Base-by-base conservation (phyloP, 2,329 filamentous ascomycete genomes). In the Aspergillus uvarum region DNA sequence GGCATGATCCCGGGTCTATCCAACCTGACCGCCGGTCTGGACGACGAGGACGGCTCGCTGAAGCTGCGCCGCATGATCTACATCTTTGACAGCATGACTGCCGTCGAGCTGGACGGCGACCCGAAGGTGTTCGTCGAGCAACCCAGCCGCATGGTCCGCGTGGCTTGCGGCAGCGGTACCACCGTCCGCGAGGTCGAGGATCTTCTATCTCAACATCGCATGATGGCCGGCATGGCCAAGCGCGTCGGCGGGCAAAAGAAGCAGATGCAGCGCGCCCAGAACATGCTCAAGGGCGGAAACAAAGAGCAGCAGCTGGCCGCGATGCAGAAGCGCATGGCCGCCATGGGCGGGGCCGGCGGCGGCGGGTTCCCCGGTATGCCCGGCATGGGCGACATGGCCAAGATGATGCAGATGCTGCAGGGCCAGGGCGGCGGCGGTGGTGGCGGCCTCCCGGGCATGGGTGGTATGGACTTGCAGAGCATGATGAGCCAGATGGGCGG, bases 161-260 rank as follows among this genome's bases (percentile, higher is more conserved):
- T 99, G 52, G 95, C 95, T 0, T 86, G 88, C 55, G 95, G 95
- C 0, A 95, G 90, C 5, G 95, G 95, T 32, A 98, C 95, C 0
- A 91, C 86, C 44, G 95, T 99, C 2, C 86, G 86, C 24, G 95
- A 99, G 76, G 92, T 99, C 16, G 95, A 99, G 77, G 95, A 99
- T 72, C 82, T 99, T 6, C 85, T 99, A n/a, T 96, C 93, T 0
- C 95, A 99, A 78, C 94, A 98, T 76, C 89, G 91, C 68, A 96
- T 98, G 90, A 99, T 99, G 95, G 91, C 92, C 0, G 91, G 91
- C 60, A 97, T 99, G 92, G 95, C 95, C 52, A 99, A 98, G 87
- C 96, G 96, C 81, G 96, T 99, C 87, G 94, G 95, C 59, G 93
- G 93, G 44, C 93, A 91, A 74, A 96, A 96, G 89, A 95, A 95